A percentile compares a stretch with the other conserved stretches of the same genome.
phyloP scores from a whole-genome alignment of 2,329 filamentous ascomycete genomes.

The Zasmidium angulare region DNA sequence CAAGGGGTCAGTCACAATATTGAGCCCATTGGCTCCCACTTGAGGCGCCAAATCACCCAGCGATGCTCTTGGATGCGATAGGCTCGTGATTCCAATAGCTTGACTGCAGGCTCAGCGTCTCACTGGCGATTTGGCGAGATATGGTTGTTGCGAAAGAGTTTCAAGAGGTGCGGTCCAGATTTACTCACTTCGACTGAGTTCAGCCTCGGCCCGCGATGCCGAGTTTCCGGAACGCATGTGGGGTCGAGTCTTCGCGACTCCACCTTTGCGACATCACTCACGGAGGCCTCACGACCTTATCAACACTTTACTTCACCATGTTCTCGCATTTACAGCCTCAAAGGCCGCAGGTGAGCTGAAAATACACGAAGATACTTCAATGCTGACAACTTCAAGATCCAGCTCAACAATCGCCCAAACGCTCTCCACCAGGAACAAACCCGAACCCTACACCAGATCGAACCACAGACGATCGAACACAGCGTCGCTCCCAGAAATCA shows the following conservation, averaged over 20 bases:
- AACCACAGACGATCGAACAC: slow-evolving; percentile 23
- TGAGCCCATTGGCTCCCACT: no score
- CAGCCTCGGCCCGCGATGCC: not conserved
- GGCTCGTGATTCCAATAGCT: no score
- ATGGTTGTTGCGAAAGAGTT: no score
- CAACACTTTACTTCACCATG: slow-evolving; percentile 9
- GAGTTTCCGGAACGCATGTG: not conserved
- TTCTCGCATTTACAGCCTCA: slow-evolving; percentile 16
- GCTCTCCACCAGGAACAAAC: slow-evolving; percentile 32
- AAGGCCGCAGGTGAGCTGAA: slow-evolving; percentile 15
- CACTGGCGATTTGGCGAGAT: no score
- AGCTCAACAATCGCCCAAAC: slow-evolving; percentile 14
- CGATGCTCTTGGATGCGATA: no score
- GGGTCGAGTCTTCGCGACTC: no score
- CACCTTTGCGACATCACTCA: not conserved
- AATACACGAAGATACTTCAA: not conserved
- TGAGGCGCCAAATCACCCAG: no score
- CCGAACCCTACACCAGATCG: slow-evolving; percentile 27
- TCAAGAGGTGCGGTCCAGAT: not conserved
- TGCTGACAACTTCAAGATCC: slow-evolving; percentile 10
- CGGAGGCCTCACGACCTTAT: slow-evolving; percentile 8
- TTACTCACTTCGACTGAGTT: not conserved
- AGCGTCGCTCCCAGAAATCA: slow-evolving; percentile 40
- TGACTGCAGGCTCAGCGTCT: no score
- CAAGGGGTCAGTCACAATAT: no score